Conservation (phyloP, 2,329 filamentous ascomycete species). For the Trichocomaceae sp. region DNA sequence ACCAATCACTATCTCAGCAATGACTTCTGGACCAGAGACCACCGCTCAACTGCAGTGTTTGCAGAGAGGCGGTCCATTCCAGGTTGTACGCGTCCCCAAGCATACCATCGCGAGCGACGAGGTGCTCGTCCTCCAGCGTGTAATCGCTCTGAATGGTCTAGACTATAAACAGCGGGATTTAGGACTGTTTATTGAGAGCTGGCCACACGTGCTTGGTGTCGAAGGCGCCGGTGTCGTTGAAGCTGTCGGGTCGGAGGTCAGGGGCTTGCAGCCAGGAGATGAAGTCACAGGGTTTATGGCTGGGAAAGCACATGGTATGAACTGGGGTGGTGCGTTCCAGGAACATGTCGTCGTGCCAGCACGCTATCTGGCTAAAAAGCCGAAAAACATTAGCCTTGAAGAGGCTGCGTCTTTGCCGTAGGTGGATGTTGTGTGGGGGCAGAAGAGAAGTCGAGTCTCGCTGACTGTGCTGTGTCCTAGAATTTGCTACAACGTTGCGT, state of each 20-base stretch:
- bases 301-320: not conserved
- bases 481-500: constrained; percentile 7
- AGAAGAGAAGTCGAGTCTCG: not conserved
- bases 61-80: constrained; percentile 9
- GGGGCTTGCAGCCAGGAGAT: constrained; percentile 8
- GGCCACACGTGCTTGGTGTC: constrained; percentile 31
- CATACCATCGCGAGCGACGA: constrained; percentile 17
- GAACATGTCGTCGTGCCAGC: constrained; percentile 17
- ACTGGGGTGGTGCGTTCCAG: constrained; percentile 11
- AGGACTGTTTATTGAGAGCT: constrained; percentile 22
- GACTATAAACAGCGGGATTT: constrained; percentile 30
- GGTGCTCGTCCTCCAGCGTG: constrained; percentile 27
- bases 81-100: constrained; percentile 2
- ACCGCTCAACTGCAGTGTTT: constrained; percentile 5
- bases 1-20: not conserved
- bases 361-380: constrained; percentile 19
- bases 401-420: constrained; percentile 22
- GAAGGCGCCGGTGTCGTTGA: constrained; percentile 32
- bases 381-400: constrained; percentile 23
- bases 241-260: constrained; percentile 25
- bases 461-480: not conserved
- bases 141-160: constrained; percentile 29
- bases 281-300: constrained; percentile 4
- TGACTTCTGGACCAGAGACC: constrained; percentile 2
- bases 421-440: not conserved